Conservation (phyloP, 768 basidiomycete species). For the Cystoderma amianthinum region DNA sequence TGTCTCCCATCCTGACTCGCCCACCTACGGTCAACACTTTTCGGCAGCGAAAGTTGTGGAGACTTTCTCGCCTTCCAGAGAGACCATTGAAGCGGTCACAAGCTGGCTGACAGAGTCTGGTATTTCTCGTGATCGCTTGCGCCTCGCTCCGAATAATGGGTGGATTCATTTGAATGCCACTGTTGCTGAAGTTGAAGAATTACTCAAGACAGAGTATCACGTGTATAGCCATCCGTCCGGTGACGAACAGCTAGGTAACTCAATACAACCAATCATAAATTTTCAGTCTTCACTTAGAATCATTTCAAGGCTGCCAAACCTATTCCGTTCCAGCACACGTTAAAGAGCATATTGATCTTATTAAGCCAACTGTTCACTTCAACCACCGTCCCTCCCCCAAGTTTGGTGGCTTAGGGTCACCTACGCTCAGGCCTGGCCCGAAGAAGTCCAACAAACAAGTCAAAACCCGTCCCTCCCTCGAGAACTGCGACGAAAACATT, state of each 20-base stretch:
- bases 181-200: slow-evolving; percentile 33
- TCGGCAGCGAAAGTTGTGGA: slow-evolving; percentile 33
- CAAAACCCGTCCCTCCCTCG: slow-evolving; percentile 12
- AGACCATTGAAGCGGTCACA: slow-evolving; percentile 33
- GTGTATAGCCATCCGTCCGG: slow-evolving; percentile 34
- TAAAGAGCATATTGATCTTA: slow-evolving; percentile 31
- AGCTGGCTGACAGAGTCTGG: slow-evolving; percentile 40
- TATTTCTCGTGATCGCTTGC: slow-evolving; percentile 27
- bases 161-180: slow-evolving; percentile 38
- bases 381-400: slow-evolving; percentile 19
- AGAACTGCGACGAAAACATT: slow-evolving; percentile 23
- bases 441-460: slow-evolving; percentile 12
- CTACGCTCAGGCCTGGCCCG: slow-evolving; percentile 9
- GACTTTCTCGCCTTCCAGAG: slow-evolving; percentile 41
- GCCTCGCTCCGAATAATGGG: slow-evolving; percentile 30
- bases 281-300: background rate
- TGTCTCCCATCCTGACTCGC: slow-evolving; percentile 45
- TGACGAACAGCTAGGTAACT: slow-evolving; percentile 32
- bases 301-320: slow-evolving; percentile 24
- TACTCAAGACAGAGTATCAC: slow-evolving; percentile 37
- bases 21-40: slow-evolving; percentile 45
- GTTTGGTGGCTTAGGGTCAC: slow-evolving; percentile 5
- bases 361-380: slow-evolving; percentile 37
- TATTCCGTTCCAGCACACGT: slow-evolving; percentile 34
- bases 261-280: background rate